Conservation (phyloP, 108 stramenopile genomes). For the Cyclotella atomus region DNA sequence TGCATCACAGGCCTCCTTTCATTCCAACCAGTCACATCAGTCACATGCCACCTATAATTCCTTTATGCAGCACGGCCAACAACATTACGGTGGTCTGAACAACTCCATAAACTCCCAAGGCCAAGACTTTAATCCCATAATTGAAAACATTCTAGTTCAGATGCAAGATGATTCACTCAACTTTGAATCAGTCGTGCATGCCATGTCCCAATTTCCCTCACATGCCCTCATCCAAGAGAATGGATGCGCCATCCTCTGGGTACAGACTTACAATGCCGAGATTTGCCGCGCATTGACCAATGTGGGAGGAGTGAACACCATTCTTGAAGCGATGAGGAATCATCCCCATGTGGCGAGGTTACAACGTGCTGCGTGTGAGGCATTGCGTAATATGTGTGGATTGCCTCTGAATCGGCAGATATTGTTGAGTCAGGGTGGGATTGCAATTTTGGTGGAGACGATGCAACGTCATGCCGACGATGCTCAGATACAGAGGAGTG, state of each 20-base stretch:
- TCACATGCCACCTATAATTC: conserved; percentile 36
- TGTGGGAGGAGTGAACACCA: conserved; percentile 43
- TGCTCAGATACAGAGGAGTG: conserved; percentile 30
- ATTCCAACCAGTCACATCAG: conserved; percentile 21
- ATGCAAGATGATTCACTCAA: conserved; percentile 37
- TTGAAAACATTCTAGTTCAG: conserved; percentile 11
- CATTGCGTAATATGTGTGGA: conserved; percentile 46
- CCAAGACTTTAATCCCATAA: conserved; percentile 10
- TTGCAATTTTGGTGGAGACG: conserved; percentile 23
- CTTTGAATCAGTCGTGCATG: conserved; percentile 28
- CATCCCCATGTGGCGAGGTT: conserved; percentile 30
- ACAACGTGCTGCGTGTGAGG: conserved; percentile 49
- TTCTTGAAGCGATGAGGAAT: conserved; percentile 56
- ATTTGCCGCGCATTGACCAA: conserved; percentile 34
- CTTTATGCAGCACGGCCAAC: conserved; percentile 8
- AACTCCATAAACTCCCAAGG: background rate
- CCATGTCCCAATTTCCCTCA: conserved; percentile 45
- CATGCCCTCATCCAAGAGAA: conserved; percentile 46
- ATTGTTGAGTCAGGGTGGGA: conserved; percentile 28
- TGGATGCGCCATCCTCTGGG: conserved; percentile 55
- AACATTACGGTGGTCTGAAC: background rate
- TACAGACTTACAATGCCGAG: conserved; percentile 57
- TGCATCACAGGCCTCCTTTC: conserved; percentile 33
- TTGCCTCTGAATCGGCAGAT: conserved; percentile 30
- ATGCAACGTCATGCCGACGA: conserved; percentile 34